Evolutionary conservation across 1,284 basidiomycete species (phyloP).

Genomic region (Puccinia horiana): DNA sequence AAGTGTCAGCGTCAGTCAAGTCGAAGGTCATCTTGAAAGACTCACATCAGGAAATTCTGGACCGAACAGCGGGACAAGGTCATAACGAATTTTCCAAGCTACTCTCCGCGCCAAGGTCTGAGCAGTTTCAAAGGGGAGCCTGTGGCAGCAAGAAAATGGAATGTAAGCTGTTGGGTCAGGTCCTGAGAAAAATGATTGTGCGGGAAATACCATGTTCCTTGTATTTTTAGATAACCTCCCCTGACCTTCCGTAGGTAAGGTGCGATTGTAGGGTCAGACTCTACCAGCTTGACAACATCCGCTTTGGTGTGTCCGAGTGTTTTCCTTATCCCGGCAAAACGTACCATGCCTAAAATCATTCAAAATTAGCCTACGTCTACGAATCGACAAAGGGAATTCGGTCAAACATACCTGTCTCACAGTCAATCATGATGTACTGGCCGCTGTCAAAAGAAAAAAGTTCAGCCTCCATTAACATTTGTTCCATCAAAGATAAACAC

Average conservation of each 20-base stretch:
- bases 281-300: conserved; percentile 83
- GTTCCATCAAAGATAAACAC: conserved; percentile 11
- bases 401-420: conserved; percentile 62
- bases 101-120: conserved; percentile 63
- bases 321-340: conserved; percentile 51
- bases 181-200: neutral
- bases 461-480: conserved; percentile 9
- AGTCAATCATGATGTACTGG: conserved; percentile 90
- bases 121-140: conserved; percentile 50
- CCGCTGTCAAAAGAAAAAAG: conserved; percentile 58
- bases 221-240: conserved; percentile 82
- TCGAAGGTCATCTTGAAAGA: neutral
- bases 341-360: conserved; percentile 43
- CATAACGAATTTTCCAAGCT: conserved; percentile 82
- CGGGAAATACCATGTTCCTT: conserved; percentile 78
- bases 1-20: neutral
- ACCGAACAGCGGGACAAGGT: conserved; percentile 79
- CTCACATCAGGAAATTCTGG: conserved; percentile 51
- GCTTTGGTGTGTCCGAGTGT: conserved; percentile 62
- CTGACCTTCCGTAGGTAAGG: conserved; percentile 75
- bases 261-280: conserved; percentile 79
- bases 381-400: neutral
- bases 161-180: conserved; percentile 26
- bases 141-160: conserved; percentile 64
- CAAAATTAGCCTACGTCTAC: neutral